Evolutionary conservation across 345 rosid species (phyloP), one percentile per base, ranked within the genome.

Genomic region (Eucalyptus cladocalyx): DNA sequence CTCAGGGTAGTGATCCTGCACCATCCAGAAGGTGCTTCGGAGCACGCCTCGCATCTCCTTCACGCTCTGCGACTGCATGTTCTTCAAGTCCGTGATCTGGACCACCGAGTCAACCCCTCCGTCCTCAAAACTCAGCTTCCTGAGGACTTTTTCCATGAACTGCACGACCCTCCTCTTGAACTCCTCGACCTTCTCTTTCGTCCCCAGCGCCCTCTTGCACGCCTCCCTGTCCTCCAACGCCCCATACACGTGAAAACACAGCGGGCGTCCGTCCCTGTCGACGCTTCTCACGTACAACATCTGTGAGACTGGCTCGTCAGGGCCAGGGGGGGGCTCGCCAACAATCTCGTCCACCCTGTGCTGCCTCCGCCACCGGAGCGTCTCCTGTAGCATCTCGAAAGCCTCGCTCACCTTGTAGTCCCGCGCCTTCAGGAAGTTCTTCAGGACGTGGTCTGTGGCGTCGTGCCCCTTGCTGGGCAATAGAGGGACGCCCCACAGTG

Each of bases 401-500:
- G 97, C 96, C 34, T 94, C 94, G 2, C 88, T 87, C 3, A 91
- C 95, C 87, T 92, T 93, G 69, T 86, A 95, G 53, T 90, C 90
- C 19, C 89, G 91, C 0, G 95, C 95, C 88, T 91, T 92, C 87
- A 94, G 90, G 94, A 95, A 94, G 89, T 95, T 95, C 87, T 88
- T 34, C 7, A 95, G 92, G 65, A 95, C 92, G 45, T 48, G 51
- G 26, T 95, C 93, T 8, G 95, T 93, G 28, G 95, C 93, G 88
- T 89, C 91, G 49, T 94, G 96, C 88, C 93, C 91, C 86, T 89
- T 90, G 48, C 95, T 93, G n/a, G 96, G 96, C 90, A 95, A 87
- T 51, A 95, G 80, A 53, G 97, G 94, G 65, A 95, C 93, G 3
- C 95, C 95, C 97, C 96, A 94, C 7, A 95, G 88, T 37, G 90